These are phyloP conservation scores for Arabidopsis thaliana DNA, from an alignment of 345 rosid genomes.

Conservation along the genomic window DNA sequence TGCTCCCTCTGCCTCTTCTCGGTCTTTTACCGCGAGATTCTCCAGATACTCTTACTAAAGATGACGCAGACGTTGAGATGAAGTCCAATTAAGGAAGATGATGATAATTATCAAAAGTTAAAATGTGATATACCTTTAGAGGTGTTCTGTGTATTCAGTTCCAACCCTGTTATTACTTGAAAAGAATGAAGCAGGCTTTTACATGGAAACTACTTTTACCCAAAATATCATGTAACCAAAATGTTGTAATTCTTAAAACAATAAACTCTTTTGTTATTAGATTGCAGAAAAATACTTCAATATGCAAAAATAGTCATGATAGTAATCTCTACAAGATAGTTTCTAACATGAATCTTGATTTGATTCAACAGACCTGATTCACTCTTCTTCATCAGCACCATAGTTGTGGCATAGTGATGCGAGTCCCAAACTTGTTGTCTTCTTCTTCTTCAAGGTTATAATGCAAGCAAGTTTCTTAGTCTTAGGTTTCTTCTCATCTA, in stretches of 20 bases:
- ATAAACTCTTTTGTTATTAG: not conserved
- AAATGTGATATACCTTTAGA: conserved; percentile 2
- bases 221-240: conserved; percentile 11
- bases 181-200: not conserved
- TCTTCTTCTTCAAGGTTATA: conserved; percentile 12
- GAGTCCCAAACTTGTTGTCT: conserved; percentile 15
- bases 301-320: not conserved
- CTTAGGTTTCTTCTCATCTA: not conserved
- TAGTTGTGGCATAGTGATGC: conserved; percentile 17
- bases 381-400: conserved; percentile 24
- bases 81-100: conserved; percentile 63
- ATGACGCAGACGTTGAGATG: conserved; percentile 70
- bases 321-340: not conserved
- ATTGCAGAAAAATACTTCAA: not conserved
- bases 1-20: conserved; percentile 89
- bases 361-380: conserved; percentile 12
- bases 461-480: not conserved
- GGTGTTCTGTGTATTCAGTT: conserved; percentile 3
- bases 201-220: not conserved
- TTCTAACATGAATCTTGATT: not conserved
- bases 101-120: not conserved
- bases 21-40: conserved; percentile 72
- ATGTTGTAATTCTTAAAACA: conserved; percentile 1
- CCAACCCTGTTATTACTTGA: conserved; percentile 12
- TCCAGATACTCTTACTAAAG: conserved; percentile 50